Evolutionary conservation across 1,284 basidiomycete species (phyloP).

Genomic region (Ustilago sp.): DNA sequence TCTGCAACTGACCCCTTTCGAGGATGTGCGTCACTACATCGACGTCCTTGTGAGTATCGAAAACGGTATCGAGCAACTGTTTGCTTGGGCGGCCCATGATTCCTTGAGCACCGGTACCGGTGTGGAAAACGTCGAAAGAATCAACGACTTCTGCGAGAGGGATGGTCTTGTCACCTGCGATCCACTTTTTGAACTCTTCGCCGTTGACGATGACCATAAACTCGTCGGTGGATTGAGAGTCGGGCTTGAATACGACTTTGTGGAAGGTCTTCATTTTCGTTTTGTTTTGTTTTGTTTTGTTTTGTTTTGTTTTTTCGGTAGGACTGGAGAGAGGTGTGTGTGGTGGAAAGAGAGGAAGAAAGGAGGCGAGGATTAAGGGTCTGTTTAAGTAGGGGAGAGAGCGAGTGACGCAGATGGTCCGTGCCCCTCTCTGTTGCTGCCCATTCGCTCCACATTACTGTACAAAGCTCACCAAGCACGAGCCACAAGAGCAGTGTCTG

Average conservation of each 20-base stretch:
- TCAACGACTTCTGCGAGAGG: slow-evolving; percentile 70
- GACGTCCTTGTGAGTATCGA: slow-evolving; percentile 65
- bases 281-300: no score
- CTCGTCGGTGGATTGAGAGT: slow-evolving; percentile 69
- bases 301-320: background rate
- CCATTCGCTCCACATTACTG: background rate
- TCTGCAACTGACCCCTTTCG: slow-evolving; percentile 65
- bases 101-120: slow-evolving; percentile 70
- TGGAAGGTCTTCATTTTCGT: slow-evolving; percentile 48
- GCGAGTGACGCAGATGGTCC: slow-evolving; percentile 21
- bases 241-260: slow-evolving; percentile 68
- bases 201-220: slow-evolving; percentile 69
- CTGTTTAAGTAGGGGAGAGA: slow-evolving; percentile 1
- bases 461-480: background rate
- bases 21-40: slow-evolving; percentile 68
- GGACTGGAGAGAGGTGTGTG: background rate
- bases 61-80: slow-evolving; percentile 70
- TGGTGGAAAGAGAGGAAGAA: background rate
- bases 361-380: background rate
- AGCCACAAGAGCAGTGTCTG: background rate
- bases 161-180: slow-evolving; percentile 69
- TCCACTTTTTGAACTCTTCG: slow-evolving; percentile 69
- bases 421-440: background rate
- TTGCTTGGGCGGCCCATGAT: slow-evolving; percentile 69
- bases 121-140: slow-evolving; percentile 70